phyloP scores from a whole-genome alignment of 129 eudicot species.

The Flaveria bidentis region DNA sequence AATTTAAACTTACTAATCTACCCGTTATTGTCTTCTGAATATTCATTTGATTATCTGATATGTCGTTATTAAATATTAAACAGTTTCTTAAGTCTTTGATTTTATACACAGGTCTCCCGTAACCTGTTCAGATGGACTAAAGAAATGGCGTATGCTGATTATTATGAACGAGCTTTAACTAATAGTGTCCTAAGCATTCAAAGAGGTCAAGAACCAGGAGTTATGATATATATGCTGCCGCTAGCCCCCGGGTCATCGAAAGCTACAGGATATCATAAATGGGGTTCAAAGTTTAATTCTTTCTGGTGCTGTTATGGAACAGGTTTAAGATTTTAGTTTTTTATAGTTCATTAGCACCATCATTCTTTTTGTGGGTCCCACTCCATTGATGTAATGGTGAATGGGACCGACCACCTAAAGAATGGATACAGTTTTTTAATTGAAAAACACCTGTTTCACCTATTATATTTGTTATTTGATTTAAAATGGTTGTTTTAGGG shows the following conservation, averaged over 20 bases:
- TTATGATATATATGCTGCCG: slow-evolving; percentile 93
- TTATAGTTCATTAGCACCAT: slow-evolving; percentile 5
- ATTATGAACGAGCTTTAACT: slow-evolving; percentile 83
- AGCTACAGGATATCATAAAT: slow-evolving; percentile 60
- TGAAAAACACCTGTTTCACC: background rate
- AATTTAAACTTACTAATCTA: background rate
- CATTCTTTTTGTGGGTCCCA: background rate
- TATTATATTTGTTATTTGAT: background rate
- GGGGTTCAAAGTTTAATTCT: slow-evolving; percentile 69
- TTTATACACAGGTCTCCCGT: slow-evolving; percentile 65
- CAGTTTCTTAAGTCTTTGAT: background rate
- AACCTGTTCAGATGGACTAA: slow-evolving; percentile 88
- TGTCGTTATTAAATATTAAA: background rate
- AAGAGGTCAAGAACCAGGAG: slow-evolving; percentile 82
- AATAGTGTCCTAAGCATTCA: slow-evolving; percentile 86
- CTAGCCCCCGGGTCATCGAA: slow-evolving; percentile 74
- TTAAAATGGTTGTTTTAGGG: slow-evolving; percentile 45
- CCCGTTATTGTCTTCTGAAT: background rate
- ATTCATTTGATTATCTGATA: background rate
- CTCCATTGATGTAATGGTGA: background rate
- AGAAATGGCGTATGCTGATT: slow-evolving; percentile 81
- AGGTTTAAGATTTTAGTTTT: slow-evolving; percentile 44
- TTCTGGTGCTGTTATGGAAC: slow-evolving; percentile 99
- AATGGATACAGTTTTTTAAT: no score
- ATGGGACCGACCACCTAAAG: no score